Base-by-base conservation (phyloP, 2,329 filamentous ascomycete species). In the Emmonsiellopsis sp. region DNA sequence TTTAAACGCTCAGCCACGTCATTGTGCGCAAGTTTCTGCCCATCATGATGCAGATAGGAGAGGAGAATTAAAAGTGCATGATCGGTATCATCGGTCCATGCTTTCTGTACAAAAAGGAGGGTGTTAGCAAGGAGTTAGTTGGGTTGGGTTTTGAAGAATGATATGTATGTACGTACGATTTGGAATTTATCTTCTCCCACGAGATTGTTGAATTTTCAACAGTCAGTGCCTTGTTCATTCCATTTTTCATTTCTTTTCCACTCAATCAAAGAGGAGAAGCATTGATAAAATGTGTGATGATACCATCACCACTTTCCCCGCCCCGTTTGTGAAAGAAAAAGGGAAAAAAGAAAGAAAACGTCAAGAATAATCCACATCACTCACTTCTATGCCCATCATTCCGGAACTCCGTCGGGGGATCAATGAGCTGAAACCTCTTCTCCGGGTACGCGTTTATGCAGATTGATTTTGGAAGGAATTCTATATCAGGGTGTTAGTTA, bases 1-100 rank as follows among this genome's bases (percentile, higher is more conserved):
- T 67, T 65, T 16, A 81, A 62, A 0, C 78, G 67, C 1, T 59
- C 55, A 2, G 78, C 77, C 51, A 79, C 72, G 52, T 76, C 74
- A 11, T 61, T 57, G 0, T 70, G 70, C 7, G 63, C 55, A 8
- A 75, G 62, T 7, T 57, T 51, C 20, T 64, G 64, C 9, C 73
- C 74, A 37, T 72, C 66, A n/a, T 63, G 67, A 48, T 77, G 71
- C 26, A 78, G 62, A 37, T 70, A 80, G 5, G 73, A 76, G 2
- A 80, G 68, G 2, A 80, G 60, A 52, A 75, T 73, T 0, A 79
- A 62, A 16, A 79, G 66, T 2, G 77, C 73, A 62, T 80, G 77
- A 57, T 80, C 78, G 0, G 78, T 80, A 61, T 80, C 78, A 55
- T 81, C 77, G 0, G 77, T 81, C 77, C 77, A 80, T 41, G 74